These are phyloP conservation scores for Zymoseptoria ardabiliae DNA, from an alignment of 2,329 filamentous ascomycete species.

Conservation along the genomic window DNA sequence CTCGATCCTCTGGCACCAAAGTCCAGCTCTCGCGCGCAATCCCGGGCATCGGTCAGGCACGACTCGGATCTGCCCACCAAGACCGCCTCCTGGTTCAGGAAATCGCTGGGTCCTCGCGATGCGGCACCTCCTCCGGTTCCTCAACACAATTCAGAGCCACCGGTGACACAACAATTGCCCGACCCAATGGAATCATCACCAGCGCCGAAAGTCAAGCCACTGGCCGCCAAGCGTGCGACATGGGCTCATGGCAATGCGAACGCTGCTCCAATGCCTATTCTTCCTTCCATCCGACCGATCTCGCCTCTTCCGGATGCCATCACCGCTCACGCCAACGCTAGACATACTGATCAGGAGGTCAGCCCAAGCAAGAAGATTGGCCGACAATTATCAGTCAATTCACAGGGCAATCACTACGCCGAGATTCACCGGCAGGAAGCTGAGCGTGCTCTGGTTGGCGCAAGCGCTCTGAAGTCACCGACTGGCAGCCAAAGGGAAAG, in stretches of 20 bases:
- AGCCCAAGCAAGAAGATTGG: conserved; percentile 85
- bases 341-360: conserved; percentile 49
- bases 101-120: conserved; percentile 79
- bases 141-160: conserved; percentile 33
- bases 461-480: conserved; percentile 66
- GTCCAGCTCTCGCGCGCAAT: conserved; percentile 75
- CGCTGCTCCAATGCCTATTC: conserved; percentile 85
- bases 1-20: conserved; percentile 88
- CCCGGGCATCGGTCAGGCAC: conserved; percentile 65
- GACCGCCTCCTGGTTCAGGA: conserved; percentile 86
- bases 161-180: conserved; percentile 35
- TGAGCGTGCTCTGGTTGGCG: conserved; percentile 80
- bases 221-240: conserved; percentile 74
- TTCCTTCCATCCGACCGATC: conserved; percentile 88
- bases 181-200: conserved; percentile 37
- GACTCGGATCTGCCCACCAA: conserved; percentile 70
- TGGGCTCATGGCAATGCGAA: conserved; percentile 73
- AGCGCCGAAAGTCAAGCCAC: conserved; percentile 47
- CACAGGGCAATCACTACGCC: conserved; percentile 85
- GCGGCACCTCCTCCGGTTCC: conserved; percentile 58
- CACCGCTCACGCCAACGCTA: conserved; percentile 74
- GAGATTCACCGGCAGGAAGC: conserved; percentile 86
- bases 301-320: conserved; percentile 94
- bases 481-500: conserved; percentile 80
- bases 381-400: conserved; percentile 84